Percentiles rank a stretch among this genome's conserved stretches.
Evolutionary conservation across 257 asterid genomes (phyloP).

Genomic region (Rehmannia glutinosa): DNA sequence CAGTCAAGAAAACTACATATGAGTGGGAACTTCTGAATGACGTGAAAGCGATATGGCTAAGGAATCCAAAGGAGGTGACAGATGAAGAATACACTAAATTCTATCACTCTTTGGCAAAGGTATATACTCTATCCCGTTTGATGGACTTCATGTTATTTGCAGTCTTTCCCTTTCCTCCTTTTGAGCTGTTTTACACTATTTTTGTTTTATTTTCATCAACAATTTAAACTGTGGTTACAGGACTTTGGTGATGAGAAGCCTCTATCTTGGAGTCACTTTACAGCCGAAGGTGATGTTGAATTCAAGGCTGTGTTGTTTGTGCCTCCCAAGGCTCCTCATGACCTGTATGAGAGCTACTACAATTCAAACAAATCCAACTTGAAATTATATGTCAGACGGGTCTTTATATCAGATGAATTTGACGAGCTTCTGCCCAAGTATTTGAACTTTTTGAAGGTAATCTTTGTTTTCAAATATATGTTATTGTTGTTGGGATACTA

Average conservation of each 20-base stretch:
- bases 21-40: conserved; percentile 97
- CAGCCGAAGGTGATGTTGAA: conserved; percentile 95
- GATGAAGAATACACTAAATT: conserved; percentile 83
- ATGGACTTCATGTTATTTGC: neutral
- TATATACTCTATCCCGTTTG: conserved; percentile 13
- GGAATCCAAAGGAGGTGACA: conserved; percentile 88
- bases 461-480: neutral
- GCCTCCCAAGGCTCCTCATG: conserved; percentile 95
- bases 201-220: neutral
- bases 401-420: conserved; percentile 90
- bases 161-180: neutral
- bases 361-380: conserved; percentile 77
- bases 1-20: conserved; percentile 58
- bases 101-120: conserved; percentile 89
- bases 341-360: conserved; percentile 89
- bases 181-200: neutral
- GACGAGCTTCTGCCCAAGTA: conserved; percentile 93
- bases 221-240: conserved; percentile 29
- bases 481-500: neutral
- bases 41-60: conserved; percentile 87
- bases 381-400: conserved; percentile 79
- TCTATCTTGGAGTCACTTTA: conserved; percentile 85
- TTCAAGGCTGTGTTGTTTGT: conserved; percentile 84
- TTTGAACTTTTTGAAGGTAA: conserved; percentile 83
- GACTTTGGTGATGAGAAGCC: conserved; percentile 88